Evolutionary conservation across 352 stramenopile genomes (phyloP).

Genomic region (Globisporangium viniferum): DNA sequence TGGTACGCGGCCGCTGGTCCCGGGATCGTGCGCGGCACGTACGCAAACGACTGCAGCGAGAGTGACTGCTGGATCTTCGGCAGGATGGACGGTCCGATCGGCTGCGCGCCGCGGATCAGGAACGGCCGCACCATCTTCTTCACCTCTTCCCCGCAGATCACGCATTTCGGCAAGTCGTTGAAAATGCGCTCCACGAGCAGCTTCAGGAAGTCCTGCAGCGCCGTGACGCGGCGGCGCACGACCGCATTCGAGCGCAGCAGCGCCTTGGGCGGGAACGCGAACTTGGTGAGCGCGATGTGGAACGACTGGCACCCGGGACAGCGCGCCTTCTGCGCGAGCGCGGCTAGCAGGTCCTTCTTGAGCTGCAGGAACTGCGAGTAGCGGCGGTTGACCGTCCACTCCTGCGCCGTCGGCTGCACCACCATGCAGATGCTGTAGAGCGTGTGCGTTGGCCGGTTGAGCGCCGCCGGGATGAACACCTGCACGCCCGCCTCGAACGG

Average conservation of each 20-base stretch:
- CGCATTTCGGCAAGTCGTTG: slow-evolving; percentile 74
- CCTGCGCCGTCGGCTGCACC: slow-evolving; percentile 72
- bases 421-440: slow-evolving; percentile 83
- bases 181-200: slow-evolving; percentile 64
- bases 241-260: slow-evolving; percentile 68
- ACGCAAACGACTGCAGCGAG: slow-evolving; percentile 60
- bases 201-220: slow-evolving; percentile 75
- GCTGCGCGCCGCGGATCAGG: slow-evolving; percentile 71
- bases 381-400: slow-evolving; percentile 83
- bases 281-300: slow-evolving; percentile 52
- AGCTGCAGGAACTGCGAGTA: slow-evolving; percentile 87
- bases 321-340: slow-evolving; percentile 32
- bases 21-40: slow-evolving; percentile 40
- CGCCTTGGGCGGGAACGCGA: slow-evolving; percentile 66
- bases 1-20: background rate
- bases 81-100: slow-evolving; percentile 63
- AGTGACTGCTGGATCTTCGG: slow-evolving; percentile 75
- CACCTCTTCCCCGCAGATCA: slow-evolving; percentile 57
- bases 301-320: slow-evolving; percentile 72
- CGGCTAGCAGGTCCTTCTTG: slow-evolving; percentile 57
- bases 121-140: slow-evolving; percentile 77
- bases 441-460: slow-evolving; percentile 81
- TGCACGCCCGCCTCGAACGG: slow-evolving; percentile 49
- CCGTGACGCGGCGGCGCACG: slow-evolving; percentile 60
- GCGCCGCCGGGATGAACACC: slow-evolving; percentile 77